Conservation (phyloP, 2,329 filamentous ascomycete genomes). For the Ascochyta rabiei region DNA sequence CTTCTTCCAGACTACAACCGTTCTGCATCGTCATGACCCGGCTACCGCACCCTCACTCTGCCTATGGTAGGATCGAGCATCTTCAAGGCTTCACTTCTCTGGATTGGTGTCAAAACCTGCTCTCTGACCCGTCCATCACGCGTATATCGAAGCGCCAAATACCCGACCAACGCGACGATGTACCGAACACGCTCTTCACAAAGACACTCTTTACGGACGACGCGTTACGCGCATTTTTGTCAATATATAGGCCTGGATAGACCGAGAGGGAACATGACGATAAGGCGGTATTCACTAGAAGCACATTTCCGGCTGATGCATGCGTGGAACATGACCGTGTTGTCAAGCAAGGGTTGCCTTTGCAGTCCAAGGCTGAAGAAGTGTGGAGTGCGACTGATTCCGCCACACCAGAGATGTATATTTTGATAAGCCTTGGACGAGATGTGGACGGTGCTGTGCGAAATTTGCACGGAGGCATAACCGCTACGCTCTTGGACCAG, state of each 20-base stretch:
- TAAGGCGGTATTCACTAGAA: constrained; percentile 14
- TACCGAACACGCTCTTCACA: constrained; percentile 31
- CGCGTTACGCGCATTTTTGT: constrained; percentile 32
- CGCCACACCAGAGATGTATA: constrained; percentile 25
- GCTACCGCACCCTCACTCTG: constrained; percentile 10
- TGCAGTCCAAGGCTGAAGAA: constrained; percentile 18
- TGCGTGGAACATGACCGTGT: background rate
- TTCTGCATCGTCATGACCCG: background rate
- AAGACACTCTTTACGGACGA: constrained; percentile 32
- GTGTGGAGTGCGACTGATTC: constrained; percentile 17
- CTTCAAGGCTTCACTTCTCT: constrained; percentile 34
- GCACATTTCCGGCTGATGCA: constrained; percentile 2
- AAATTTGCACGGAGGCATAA: constrained; percentile 36
- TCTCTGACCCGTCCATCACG: constrained; percentile 31
- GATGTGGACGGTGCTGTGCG: constrained; percentile 29
- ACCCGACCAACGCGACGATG: constrained; percentile 4
- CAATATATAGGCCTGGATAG: constrained; percentile 26
- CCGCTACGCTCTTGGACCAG: constrained; percentile 33
- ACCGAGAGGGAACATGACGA: constrained; percentile 6
- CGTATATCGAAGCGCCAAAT: constrained; percentile 23
- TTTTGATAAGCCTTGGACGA: constrained; percentile 28
- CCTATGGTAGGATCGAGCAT: constrained; percentile 22
- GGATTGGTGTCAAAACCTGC: constrained; percentile 33
- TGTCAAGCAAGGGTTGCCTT: background rate
- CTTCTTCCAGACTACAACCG: background rate